Evolutionary conservation across 768 basidiomycete species (phyloP).

Genomic region (Trametes cingulata): DNA sequence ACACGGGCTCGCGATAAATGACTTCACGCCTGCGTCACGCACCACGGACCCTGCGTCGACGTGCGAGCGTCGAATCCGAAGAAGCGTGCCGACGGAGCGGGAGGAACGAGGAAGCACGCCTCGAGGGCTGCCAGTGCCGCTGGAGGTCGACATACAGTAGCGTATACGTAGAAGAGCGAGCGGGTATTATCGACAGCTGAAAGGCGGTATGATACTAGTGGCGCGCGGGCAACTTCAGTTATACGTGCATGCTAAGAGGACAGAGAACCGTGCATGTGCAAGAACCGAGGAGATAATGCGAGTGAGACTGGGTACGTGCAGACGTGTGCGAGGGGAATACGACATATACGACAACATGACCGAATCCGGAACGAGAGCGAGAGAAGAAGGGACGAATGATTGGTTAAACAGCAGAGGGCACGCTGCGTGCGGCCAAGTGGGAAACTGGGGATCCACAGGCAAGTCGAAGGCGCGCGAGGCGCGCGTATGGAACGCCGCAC

Average conservation of each 20-base stretch:
- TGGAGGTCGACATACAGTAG: not conserved
- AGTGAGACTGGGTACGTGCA: not conserved
- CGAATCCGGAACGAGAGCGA: not conserved
- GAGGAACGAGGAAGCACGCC: not conserved
- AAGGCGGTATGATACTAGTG: not conserved
- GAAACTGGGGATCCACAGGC: not conserved
- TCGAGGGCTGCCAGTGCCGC: not conserved
- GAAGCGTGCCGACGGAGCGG: not conserved
- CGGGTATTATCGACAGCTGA: not conserved
- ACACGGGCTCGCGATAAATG: not conserved
- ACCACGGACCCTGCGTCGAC: not conserved
- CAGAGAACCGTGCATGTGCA: not conserved
- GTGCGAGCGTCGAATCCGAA: constrained; percentile 14
- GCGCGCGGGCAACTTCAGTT: not conserved
- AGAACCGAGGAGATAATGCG: constrained; percentile 2
- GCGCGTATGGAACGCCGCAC: not conserved
- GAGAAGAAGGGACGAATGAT: not conserved
- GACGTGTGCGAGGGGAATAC: constrained; percentile 1
- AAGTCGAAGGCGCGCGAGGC: not conserved
- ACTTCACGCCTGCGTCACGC: constrained; percentile 4
- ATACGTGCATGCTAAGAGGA: not conserved
- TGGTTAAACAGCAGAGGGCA: too few species aligned
- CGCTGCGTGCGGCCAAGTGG: too few species aligned
- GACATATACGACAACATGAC: constrained; percentile 3
- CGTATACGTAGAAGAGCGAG: not conserved